Evolutionary conservation across 78 protist genomes (phyloP).

Genomic region (Polysphondylium violaceum): DNA sequence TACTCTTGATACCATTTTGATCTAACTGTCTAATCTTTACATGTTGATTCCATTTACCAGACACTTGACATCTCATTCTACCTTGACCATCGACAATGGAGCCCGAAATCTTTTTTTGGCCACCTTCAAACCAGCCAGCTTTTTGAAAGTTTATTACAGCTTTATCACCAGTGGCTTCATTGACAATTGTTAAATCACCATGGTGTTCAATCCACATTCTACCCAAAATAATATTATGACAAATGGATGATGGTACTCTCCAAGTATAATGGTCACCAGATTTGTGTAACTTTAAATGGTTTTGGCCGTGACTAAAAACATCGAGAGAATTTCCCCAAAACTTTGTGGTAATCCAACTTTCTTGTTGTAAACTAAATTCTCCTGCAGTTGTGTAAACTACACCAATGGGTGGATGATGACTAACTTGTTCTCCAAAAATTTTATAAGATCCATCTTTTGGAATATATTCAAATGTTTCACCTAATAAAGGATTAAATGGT

Average conservation of each 20-base stretch:
- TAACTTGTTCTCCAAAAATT: slow-evolving; percentile 79
- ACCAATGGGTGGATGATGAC: slow-evolving; percentile 87
- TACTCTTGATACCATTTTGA: slow-evolving; percentile 10
- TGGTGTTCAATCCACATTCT: slow-evolving; percentile 86
- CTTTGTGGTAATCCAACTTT: slow-evolving; percentile 68
- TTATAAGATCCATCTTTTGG: slow-evolving; percentile 48
- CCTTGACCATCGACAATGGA: slow-evolving; percentile 37
- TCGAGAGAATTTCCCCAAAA: slow-evolving; percentile 85
- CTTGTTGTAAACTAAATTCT: slow-evolving; percentile 64
- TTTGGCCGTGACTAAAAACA: slow-evolving; percentile 58
- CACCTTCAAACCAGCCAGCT: slow-evolving; percentile 76
- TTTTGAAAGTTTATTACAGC: slow-evolving; percentile 71
- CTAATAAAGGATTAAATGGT: slow-evolving; percentile 82
- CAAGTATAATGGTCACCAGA: slow-evolving; percentile 50
- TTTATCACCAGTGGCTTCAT: slow-evolving; percentile 33
- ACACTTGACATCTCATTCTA: not conserved
- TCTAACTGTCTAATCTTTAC: slow-evolving; percentile 16
- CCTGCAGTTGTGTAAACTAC: slow-evolving; percentile 47
- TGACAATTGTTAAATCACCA: slow-evolving; percentile 56
- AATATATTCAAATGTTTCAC: slow-evolving; percentile 79
- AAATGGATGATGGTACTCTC: slow-evolving; percentile 55
- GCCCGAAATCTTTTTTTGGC: slow-evolving; percentile 33
- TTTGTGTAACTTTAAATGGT: slow-evolving; percentile 33
- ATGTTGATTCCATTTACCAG: slow-evolving; percentile 72
- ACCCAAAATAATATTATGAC: slow-evolving; percentile 78